Percentiles rank a stretch among this genome's conserved stretches.
Evolutionary conservation across 2,329 filamentous ascomycete species (phyloP).

Genomic region (Fusarium buharicum): DNA sequence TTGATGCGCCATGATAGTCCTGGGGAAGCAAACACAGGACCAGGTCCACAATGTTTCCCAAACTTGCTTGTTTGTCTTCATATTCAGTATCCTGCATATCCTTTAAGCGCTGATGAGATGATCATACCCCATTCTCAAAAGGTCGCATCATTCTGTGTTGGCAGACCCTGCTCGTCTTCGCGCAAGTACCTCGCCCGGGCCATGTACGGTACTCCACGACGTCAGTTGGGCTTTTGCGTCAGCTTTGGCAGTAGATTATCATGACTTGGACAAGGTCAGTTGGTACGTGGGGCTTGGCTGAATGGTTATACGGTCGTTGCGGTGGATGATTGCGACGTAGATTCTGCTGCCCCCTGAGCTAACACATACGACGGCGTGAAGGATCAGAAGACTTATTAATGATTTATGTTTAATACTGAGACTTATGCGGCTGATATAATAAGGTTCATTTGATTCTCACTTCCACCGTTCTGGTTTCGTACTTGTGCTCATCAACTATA

Average conservation of each 20-base stretch:
- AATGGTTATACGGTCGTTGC: conserved; percentile 15
- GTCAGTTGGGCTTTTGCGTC: conserved; percentile 1
- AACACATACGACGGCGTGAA: background rate
- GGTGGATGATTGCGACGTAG: conserved; percentile 19
- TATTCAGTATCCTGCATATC: background rate
- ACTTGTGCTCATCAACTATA: background rate
- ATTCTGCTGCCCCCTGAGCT: conserved; percentile 17
- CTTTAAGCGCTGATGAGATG: conserved; percentile 12
- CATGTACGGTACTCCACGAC: background rate
- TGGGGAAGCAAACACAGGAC: conserved; percentile 21
- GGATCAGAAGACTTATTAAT: background rate
- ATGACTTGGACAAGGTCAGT: conserved; percentile 7
- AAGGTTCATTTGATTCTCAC: background rate
- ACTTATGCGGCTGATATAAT: no score
- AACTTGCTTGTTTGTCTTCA: background rate
- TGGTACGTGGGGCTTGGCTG: conserved; percentile 13
- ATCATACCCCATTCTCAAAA: conserved; percentile 6
- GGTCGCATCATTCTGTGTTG: conserved; percentile 6
- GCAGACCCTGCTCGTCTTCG: conserved; percentile 9
- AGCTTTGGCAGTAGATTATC: background rate
- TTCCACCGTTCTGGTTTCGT: background rate
- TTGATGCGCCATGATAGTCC: conserved; percentile 14
- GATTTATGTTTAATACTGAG: no score
- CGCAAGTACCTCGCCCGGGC: background rate
- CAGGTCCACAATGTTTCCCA: conserved; percentile 15